Conservation (phyloP, 2,329 filamentous ascomycete species). For the Pseudogymnoascus sp. region DNA sequence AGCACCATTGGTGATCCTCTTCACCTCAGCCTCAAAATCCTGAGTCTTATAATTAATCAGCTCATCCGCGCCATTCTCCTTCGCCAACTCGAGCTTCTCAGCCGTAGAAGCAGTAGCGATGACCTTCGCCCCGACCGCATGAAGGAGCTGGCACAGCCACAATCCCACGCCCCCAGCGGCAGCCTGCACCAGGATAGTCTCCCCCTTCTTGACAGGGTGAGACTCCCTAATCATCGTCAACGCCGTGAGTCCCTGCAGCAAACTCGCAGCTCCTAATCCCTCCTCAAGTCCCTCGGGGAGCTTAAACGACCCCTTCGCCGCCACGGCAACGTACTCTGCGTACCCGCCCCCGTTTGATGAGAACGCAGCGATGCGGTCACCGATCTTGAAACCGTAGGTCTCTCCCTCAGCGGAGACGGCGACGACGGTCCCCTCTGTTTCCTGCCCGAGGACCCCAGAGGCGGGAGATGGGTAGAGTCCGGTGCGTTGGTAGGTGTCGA, state of each 20-base stretch:
- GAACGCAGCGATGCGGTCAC: slow-evolving; percentile 67
- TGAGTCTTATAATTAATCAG: slow-evolving; percentile 62
- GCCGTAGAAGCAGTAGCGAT: slow-evolving; percentile 71
- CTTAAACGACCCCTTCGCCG: slow-evolving; percentile 47
- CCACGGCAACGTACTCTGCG: slow-evolving; percentile 47
- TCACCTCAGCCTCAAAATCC: slow-evolving; percentile 49
- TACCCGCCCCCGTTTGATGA: slow-evolving; percentile 37
- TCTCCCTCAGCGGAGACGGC: slow-evolving; percentile 46
- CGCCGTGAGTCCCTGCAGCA: slow-evolving; percentile 79
- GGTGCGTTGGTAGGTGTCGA: slow-evolving; percentile 84
- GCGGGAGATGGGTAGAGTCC: slow-evolving; percentile 68
- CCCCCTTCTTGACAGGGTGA: slow-evolving; percentile 59
- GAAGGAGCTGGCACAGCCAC: slow-evolving; percentile 67
- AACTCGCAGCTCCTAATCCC: slow-evolving; percentile 56
- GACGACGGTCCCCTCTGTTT: slow-evolving; percentile 65
- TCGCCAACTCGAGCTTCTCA: slow-evolving; percentile 65
- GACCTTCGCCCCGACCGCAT: slow-evolving; percentile 61
- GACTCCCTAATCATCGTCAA: slow-evolving; percentile 71
- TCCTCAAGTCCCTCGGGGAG: slow-evolving; percentile 55
- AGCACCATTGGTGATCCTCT: slow-evolving; percentile 60
- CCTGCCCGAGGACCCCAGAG: slow-evolving; percentile 71
- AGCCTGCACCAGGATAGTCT: slow-evolving; percentile 78
- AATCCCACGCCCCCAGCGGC: slow-evolving; percentile 76
- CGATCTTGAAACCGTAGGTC: slow-evolving; percentile 48
- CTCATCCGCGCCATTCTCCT: slow-evolving; percentile 60